Evolutionary conservation across 805 yeast genomes (phyloP), one percentile per base, ranked within the genome.

Genomic region (Grigorovia transvaalensis): DNA sequence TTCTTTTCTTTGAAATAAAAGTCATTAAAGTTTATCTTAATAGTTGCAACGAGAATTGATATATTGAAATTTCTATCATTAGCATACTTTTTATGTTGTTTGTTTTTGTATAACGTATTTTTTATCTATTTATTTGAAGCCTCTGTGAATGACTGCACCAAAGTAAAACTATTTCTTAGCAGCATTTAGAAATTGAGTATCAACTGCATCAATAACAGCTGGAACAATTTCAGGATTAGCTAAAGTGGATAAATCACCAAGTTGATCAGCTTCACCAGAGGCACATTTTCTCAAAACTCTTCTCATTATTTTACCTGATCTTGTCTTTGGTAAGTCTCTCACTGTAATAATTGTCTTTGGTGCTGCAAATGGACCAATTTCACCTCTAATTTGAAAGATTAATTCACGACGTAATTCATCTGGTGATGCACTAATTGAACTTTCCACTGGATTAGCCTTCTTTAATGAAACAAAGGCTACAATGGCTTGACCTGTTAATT

Each of bases 281-380:
- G 89, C 83, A 55, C 91, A 80, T 74, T 93, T 93, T 55, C 99
- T 84, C 71, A 93, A 78, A 56, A 93, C 85, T 76, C 99, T 87
- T 78, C 99, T 86, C 96, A 93, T 91, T 67, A 93, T 91, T 78
- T 93, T 93, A 61, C 99, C 99, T 11, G 96, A 88, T 74, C 99
- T 82, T 23, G 99, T 93, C 80, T 91, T 93, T 72, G 99, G 99
- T 70, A 93, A 80, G 67, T 93, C 98, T 54, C 81, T 84, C 51
- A 91, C 95, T 54, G 90, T 73, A 60, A 84, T 74, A 53, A 90
- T 82, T n/a, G 59, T 53, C 57, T 90, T 90, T 65, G 99, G 99
- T 52, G 98, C 95, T 19, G 99, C 99, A 71, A 88, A 88, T 48
- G 88, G 88, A 35, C 70, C 71, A 50, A 63, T 64, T 53, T 60